These are phyloP conservation scores for Irpex sp. DNA, from an alignment of 1,284 basidiomycete genomes.

Conservation along the genomic window DNA sequence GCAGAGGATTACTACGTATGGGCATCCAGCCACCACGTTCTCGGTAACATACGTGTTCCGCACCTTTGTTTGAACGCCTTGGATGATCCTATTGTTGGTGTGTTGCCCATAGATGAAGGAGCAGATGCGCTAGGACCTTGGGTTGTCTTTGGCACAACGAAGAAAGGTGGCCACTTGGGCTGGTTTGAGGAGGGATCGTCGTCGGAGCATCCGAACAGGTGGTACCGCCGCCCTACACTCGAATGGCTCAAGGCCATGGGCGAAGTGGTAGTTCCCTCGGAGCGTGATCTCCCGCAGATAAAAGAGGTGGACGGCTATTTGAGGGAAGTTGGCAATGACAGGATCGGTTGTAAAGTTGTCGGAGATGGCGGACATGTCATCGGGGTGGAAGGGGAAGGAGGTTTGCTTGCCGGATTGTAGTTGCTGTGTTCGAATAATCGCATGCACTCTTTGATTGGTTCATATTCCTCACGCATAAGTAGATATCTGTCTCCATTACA, in stretches of 20 bases:
- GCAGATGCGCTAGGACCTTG: conserved; percentile 45
- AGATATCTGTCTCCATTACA: not conserved
- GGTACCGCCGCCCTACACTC: conserved; percentile 70
- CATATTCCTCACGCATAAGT: not conserved
- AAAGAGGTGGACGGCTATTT: conserved; percentile 55
- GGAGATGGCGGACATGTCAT: conserved; percentile 35
- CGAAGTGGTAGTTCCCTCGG: conserved; percentile 44
- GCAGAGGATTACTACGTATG: conserved; percentile 83
- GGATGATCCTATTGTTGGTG: conserved; percentile 86
- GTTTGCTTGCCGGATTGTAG: conserved; percentile 37
- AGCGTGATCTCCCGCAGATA: conserved; percentile 28
- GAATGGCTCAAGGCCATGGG: conserved; percentile 70
- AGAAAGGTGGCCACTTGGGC: conserved; percentile 88
- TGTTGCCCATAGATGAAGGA: conserved; percentile 56
- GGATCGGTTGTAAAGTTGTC: conserved; percentile 46
- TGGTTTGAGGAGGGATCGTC: conserved; percentile 75
- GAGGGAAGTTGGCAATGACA: conserved; percentile 48
- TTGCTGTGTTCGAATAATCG: not conserved
- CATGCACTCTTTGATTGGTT: not conserved
- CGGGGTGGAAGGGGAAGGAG: conserved; percentile 34
- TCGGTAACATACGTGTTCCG: conserved; percentile 61
- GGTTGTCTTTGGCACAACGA: conserved; percentile 73
- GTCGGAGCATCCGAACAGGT: conserved; percentile 49
- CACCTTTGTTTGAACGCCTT: conserved; percentile 84
- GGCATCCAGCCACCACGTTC: conserved; percentile 53